Evolutionary conservation across 176 grass and related monocot genomes (phyloP), one percentile per base, ranked within the genome.

Genomic region (Phoenix dactylifera): DNA sequence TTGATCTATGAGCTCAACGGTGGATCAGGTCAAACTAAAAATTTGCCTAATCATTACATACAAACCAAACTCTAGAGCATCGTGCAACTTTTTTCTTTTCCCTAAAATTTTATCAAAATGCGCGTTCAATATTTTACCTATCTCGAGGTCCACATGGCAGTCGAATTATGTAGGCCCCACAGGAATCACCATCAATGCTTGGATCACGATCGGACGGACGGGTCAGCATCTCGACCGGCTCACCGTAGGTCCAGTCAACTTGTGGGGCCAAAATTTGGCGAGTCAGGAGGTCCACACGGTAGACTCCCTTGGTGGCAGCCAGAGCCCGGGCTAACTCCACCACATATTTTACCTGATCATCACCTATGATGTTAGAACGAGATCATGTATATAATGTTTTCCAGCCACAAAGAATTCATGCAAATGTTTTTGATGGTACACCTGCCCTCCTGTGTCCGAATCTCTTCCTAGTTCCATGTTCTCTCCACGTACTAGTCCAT

Each of bases 381-480:
- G 35, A 44, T 0, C 35, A 44, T 44, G 35, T 2, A 44, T 44
- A 4, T 44, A 12, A 12, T 3, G 12, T 44, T 14, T 7, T 4
- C 28, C 6, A 30, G 6, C 5, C 4, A 30, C 5, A 30, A 5
- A 44, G 1, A 44, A 44, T 12, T 44, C 9, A 44, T 14, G 7
- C 12, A 6, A 9, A 12, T 14, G 35, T 44, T 14, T 44, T 25
- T 17, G 56, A 24, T 26, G 22, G 20, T 54, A 63, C 15, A 91
- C 93, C 93, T 97, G 93, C 51, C 92, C 93, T 2, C 93, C 93
- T 0, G 93, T 97, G 54, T 97, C 93, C 9, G 84, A 83, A 66
- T 97, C 93, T 22, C 84, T 75, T 6, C 93, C 87, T 5, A 97
- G 63, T 73, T 97, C 93, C 93, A 97, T 97, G 67, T 97, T 91